Evolutionary conservation across 192 early-diverging fungal genomes (phyloP), one percentile per base, ranked within the genome.

Genomic region (Borealophlyctis nickersoniae): DNA sequence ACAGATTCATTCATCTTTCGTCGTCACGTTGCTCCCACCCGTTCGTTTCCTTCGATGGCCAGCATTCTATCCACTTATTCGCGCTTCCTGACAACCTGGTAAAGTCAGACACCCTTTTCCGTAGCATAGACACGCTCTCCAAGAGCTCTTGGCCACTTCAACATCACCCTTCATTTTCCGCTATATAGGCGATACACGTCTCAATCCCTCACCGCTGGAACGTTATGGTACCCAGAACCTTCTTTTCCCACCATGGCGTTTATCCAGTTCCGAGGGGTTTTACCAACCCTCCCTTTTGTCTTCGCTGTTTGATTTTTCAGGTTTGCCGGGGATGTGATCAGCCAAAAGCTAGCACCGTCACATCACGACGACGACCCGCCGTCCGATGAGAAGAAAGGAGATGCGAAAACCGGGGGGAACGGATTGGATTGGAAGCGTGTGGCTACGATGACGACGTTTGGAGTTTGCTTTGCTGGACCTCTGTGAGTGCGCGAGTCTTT

Each of bases 381-480:
- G 14, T 27, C 64, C 27, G 14, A 23, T 11, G n/a, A 1, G 1
- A 13, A 29, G 14, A 22, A 0, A 28, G 49, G 45, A 29, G 32
- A 60, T 36, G 34, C 19, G 32, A 61, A 1, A 32, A 45, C 36
- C 14, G 36, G 51, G 60, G 66, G 27, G 51, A n/a, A n/a, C n/a
- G n/a, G n/a, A n/a, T n/a, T 72, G 24, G 70, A 69, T 49, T 72
- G 70, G 65, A 58, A 58, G 48, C 56, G 73, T 13, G 70, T 72
- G 39, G 29, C 28, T 11, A 69, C 59, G 45, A 76, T 76, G 74
- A 60, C 70, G 4, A 65, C 50, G 4, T 76, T 72, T 52, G 74
- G 74, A 2, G 66, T 76, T 36, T 67, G 57, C 36, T 65, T 76
- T 33, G 74, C 74, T 3, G 74, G 74, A 2, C 73, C 73, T 19